Evolutionary conservation across 345 rosid genomes (phyloP), one percentile per base, ranked within the genome.

Genomic region (Raphanus raphanistrum): DNA sequence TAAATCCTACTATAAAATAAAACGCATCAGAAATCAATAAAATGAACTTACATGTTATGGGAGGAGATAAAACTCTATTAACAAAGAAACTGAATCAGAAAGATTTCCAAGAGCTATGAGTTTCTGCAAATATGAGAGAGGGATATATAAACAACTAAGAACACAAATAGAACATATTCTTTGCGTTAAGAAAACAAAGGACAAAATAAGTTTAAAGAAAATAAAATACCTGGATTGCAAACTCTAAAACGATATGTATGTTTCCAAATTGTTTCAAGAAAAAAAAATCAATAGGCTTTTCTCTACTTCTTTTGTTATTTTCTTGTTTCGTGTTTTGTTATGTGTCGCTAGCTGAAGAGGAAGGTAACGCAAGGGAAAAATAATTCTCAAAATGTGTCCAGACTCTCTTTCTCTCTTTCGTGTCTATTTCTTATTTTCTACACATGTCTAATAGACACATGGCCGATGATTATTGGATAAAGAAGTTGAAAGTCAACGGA

Each of bases 401-500:
- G 12, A 43, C 15, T 5, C 50, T 78, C 73, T 66, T 1, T 33
- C 67, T 48, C 55, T n/a, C 6, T 48, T 48, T 48, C 55, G n/a
- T 48, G 55, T 48, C 55, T 48, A 48, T 48, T 48, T 78, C 73
- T 10, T 65, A 21, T 59, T 66, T 72, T 48, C 52, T 73, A 78
- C 82, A 79, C 36, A 61, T 66, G 57, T 15, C 1, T 50, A 35
- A 17, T 16, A n/a, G 31, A 11, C 60, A 68, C 70, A 32, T 68
- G 78, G 82, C 36, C 1, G 29, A 28, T 68, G 4, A 8, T 68
- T 0, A 79, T 61, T 73, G 78, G 78, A 36, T 13, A 4, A 17
- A 68, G 12, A 62, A 68, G 78, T 63, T 68, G 27, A 2, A 68
- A 73, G 82, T 79, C 78, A 79, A 79, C 61, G 78, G 75, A 73